Evolutionary conservation across 495 filamentous ascomycete species (phyloP).

Genomic region (Penicillium psychrofluorescens): DNA sequence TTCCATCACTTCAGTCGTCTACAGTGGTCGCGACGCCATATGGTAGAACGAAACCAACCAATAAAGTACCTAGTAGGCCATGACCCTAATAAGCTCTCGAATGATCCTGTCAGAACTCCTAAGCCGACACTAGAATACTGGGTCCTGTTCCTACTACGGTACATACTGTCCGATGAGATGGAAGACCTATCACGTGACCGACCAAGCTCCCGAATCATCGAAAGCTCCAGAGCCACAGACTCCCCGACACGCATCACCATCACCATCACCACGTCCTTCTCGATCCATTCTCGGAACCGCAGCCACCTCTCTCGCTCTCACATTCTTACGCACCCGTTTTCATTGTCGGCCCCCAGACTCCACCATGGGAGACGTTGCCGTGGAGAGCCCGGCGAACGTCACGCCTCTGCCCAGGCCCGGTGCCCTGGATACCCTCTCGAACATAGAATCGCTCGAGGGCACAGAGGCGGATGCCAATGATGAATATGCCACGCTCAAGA

Average conservation of each 20-base stretch:
- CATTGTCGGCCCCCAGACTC: slow-evolving; percentile 2
- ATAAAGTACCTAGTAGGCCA: too few relatives aligned
- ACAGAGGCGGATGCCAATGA: slow-evolving; percentile 74
- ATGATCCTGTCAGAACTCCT: too few relatives aligned
- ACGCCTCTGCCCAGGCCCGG: slow-evolving; percentile 69
- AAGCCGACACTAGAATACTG: too few relatives aligned
- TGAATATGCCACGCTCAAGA: slow-evolving; percentile 92
- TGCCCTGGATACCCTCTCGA: slow-evolving; percentile 75
- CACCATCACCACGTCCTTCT: background rate
- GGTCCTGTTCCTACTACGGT: too few relatives aligned
- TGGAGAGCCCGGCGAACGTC: slow-evolving; percentile 70
- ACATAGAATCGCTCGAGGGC: slow-evolving; percentile 82
- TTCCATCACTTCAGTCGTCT: too few relatives aligned
- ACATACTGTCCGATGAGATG: too few relatives aligned
- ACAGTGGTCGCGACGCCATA: too few relatives aligned
- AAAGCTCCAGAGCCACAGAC: background rate
- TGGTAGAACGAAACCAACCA: too few relatives aligned
- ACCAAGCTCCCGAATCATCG: background rate
- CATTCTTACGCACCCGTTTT: background rate
- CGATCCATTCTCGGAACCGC: background rate
- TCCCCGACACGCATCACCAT: background rate
- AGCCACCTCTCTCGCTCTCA: background rate
- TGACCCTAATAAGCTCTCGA: too few relatives aligned
- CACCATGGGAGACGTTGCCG: slow-evolving; percentile 75
- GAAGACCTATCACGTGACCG: background rate